phyloP scores from a whole-genome alignment of 225 moss, liverwort and hornwort species.

The Lunularia cruciata region DNA sequence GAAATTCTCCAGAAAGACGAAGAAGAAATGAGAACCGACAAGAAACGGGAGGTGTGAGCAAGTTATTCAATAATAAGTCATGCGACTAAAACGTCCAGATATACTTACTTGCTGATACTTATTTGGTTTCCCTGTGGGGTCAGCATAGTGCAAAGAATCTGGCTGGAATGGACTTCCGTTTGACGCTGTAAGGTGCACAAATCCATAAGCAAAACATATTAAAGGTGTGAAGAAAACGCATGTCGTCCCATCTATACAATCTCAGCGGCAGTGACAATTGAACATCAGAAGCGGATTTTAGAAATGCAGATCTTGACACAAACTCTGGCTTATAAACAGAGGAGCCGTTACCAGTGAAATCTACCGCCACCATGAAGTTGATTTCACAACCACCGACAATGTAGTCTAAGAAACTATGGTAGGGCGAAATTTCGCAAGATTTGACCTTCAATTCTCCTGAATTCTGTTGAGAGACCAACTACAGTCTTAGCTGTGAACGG shows the following conservation, averaged over 20 bases:
- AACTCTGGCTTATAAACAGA: neutral
- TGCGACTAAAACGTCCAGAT: too few relatives aligned
- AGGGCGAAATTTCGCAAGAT: constrained; percentile 41
- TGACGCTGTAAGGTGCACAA: constrained; percentile 46
- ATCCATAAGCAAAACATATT: neutral
- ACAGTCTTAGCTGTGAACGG: too few relatives aligned
- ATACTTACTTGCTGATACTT: constrained; percentile 66
- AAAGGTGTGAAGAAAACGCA: neutral
- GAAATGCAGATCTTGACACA: neutral
- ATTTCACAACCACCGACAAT: constrained; percentile 90
- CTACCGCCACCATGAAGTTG: constrained; percentile 84
- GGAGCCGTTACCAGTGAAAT: constrained; percentile 59
- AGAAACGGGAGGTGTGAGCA: too few relatives aligned
- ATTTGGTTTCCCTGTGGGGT: constrained; percentile 67
- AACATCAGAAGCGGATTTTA: too few relatives aligned
- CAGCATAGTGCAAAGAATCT: constrained; percentile 75
- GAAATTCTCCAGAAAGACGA: too few relatives aligned
- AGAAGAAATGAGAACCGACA: too few relatives aligned
- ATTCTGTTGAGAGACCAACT: too few relatives aligned
- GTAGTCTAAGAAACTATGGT: constrained; percentile 70
- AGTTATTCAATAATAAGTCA: too few relatives aligned
- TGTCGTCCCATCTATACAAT: neutral
- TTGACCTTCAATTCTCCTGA: constrained; percentile 56
- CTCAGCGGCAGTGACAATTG: neutral
- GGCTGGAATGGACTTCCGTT: constrained; percentile 77